phyloP scores from a whole-genome alignment of 2,329 filamentous ascomycete species.

The Beauveria brongniartii region DNA sequence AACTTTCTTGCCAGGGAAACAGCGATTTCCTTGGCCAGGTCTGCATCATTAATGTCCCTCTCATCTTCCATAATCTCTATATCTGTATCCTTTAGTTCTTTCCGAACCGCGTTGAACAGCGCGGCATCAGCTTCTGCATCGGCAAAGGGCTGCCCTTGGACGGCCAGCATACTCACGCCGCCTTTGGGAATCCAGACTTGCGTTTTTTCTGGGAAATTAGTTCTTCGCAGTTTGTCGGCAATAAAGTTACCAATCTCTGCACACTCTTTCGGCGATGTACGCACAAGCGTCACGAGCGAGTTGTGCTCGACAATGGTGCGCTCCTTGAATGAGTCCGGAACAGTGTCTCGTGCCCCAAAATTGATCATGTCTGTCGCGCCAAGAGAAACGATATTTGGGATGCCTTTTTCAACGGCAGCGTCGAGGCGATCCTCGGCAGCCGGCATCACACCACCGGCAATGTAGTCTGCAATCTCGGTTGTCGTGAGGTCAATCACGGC shows the following conservation, averaged over 20 bases:
- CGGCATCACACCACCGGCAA: constrained; percentile 55
- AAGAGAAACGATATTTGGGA: constrained; percentile 45
- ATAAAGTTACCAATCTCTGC: constrained; percentile 47
- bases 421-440: constrained; percentile 50
- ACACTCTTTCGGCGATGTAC: constrained; percentile 53
- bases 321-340: constrained; percentile 45
- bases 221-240: constrained; percentile 39
- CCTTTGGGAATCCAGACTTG: constrained; percentile 52
- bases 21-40: constrained; percentile 41
- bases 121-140: constrained; percentile 33
- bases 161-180: constrained; percentile 54
- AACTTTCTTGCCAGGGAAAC: constrained; percentile 29
- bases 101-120: constrained; percentile 44
- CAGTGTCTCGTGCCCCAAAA: constrained; percentile 47
- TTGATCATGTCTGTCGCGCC: constrained; percentile 55
- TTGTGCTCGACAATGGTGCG: constrained; percentile 58
- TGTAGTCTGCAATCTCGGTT: constrained; percentile 57
- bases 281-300: constrained; percentile 56
- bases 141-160: constrained; percentile 44
- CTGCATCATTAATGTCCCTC: constrained; percentile 45
- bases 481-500: constrained; percentile 65
- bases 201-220: constrained; percentile 31
- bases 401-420: constrained; percentile 46
- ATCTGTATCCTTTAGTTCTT: constrained; percentile 37
- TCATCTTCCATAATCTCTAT: constrained; percentile 42